These are phyloP conservation scores for Chloranthus sessilifolius DNA, from an alignment of 164 flowering plant genomes.

Conservation along the genomic window DNA sequence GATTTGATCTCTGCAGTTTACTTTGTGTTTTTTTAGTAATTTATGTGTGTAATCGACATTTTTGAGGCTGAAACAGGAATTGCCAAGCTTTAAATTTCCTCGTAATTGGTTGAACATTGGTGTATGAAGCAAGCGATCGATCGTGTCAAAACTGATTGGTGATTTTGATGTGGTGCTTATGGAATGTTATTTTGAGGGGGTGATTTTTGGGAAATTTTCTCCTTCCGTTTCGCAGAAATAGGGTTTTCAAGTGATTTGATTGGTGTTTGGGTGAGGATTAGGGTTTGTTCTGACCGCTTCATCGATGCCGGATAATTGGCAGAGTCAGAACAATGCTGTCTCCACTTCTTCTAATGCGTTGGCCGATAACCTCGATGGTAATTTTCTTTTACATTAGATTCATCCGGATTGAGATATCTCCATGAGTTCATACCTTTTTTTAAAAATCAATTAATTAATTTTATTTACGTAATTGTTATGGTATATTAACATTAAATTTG, in stretches of 20 bases:
- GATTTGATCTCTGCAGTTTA: too few relatives aligned
- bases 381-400: too few relatives aligned
- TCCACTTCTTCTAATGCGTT: slow-evolving; percentile 28
- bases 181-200: too few relatives aligned
- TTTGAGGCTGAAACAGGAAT: not conserved
- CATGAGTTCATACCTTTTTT: too few relatives aligned
- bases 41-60: not conserved
- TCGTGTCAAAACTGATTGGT: too few relatives aligned
- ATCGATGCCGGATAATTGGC: slow-evolving; percentile 53
- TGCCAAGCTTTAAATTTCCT: not conserved
- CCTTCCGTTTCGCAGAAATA: not conserved
- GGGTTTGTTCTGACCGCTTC: not conserved
- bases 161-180: too few relatives aligned
- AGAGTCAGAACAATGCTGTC: slow-evolving; percentile 32
- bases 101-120: too few relatives aligned
- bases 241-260: slow-evolving; percentile 4
- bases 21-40: not conserved
- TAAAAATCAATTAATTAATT: too few relatives aligned
- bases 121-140: too few relatives aligned
- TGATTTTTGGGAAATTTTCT: not conserved
- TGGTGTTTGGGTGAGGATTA: slow-evolving; percentile 17
- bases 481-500: too few relatives aligned
- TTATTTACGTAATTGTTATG: too few relatives aligned
- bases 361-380: slow-evolving; percentile 40
- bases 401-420: too few relatives aligned